These are phyloP conservation scores for Cantharellus anzutake DNA, from an alignment of 768 basidiomycete genomes.

Conservation along the genomic window DNA sequence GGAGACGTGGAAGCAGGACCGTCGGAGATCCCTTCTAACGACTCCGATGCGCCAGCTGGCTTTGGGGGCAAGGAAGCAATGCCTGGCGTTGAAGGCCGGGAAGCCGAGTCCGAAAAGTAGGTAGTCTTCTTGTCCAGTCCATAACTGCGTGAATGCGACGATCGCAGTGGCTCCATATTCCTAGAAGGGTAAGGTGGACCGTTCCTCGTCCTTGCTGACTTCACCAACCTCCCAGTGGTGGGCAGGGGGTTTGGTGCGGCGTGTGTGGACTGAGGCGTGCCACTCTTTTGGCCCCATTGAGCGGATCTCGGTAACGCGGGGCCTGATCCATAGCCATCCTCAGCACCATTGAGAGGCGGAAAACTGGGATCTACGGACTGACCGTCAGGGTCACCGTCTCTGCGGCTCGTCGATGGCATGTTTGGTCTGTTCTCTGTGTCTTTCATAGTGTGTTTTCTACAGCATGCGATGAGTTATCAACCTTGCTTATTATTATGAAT, in stretches of 20 bases:
- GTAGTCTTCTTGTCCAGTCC: background rate
- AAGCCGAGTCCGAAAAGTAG: background rate
- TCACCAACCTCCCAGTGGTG: background rate
- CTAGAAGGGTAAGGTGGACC: background rate
- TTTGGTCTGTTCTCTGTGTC: conserved; percentile 43
- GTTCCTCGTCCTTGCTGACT: background rate
- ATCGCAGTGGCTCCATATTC: background rate
- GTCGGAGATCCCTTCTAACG: conserved; percentile 10
- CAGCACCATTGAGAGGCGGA: background rate
- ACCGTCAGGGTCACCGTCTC: background rate
- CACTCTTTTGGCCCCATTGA: conserved; percentile 24
- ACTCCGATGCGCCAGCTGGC: background rate
- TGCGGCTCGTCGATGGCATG: conserved; percentile 1
- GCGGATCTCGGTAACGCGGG: conserved; percentile 41
- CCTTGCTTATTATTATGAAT: conserved; percentile 2
- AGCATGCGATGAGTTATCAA: background rate
- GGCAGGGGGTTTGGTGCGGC: background rate
- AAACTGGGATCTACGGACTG: background rate
- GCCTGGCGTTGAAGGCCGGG: background rate
- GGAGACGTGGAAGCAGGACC: background rate
- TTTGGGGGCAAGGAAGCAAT: background rate
- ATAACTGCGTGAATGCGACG: background rate
- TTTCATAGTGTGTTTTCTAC: conserved; percentile 84
- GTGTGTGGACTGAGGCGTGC: background rate
- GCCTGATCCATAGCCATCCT: conserved; percentile 8